These are phyloP conservation scores for Rhynchosporium secalis DNA, from an alignment of 2,329 filamentous ascomycete species.

Conservation along the genomic window DNA sequence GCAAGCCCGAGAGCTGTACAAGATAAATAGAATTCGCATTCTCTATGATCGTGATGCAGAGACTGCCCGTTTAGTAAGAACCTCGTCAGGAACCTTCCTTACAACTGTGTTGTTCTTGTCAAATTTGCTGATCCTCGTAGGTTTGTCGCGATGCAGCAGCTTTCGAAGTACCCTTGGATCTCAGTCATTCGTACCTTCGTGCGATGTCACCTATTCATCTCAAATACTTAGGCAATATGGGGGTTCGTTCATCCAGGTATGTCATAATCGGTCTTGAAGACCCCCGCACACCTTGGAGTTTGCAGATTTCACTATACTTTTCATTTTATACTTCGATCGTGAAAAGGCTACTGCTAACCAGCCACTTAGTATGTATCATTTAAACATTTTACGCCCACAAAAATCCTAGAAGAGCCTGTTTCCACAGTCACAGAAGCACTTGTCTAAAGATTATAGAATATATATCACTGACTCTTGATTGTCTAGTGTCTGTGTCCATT, in stretches of 20 bases:
- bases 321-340: too few species aligned
- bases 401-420: not conserved
- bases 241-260: constrained; percentile 71
- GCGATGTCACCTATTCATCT: constrained; percentile 88
- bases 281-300: too few species aligned
- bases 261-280: too few species aligned
- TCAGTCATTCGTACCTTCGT: constrained; percentile 80
- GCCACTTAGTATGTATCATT: not conserved
- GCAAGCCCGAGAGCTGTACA: constrained; percentile 82
- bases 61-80: constrained; percentile 63
- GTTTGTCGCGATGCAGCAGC: constrained; percentile 73
- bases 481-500: constrained; percentile 75
- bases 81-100: not conserved
- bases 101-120: not conserved
- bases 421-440: too few species aligned
- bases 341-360: too few species aligned
- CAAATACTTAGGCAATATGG: constrained; percentile 85
- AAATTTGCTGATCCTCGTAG: not conserved
- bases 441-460: too few species aligned
- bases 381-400: not conserved
- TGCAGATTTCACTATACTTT: too few species aligned
- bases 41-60: constrained; percentile 80
- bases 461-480: not conserved
- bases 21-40: constrained; percentile 81
- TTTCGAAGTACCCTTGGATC: constrained; percentile 70